Percentiles rank a stretch among this genome's conserved stretches.
Evolutionary conservation across 768 basidiomycete species (phyloP).

Genomic region (Tricholoma hemisulphureum): DNA sequence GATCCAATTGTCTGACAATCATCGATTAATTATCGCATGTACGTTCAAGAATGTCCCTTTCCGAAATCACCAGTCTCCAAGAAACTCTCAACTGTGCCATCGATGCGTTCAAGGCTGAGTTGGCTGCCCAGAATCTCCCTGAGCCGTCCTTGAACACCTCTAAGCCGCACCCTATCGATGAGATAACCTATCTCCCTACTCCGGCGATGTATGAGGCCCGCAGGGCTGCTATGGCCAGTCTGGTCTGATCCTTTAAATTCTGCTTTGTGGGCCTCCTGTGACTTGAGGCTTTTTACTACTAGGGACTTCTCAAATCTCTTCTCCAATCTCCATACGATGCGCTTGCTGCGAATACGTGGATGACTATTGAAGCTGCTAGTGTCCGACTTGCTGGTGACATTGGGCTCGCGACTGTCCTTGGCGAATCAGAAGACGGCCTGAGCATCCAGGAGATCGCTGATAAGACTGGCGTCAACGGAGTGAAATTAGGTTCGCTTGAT

Average conservation of each 20-base stretch:
- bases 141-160: slow-evolving; percentile 37
- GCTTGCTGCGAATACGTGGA: slow-evolving; percentile 33
- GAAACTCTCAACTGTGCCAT: slow-evolving; percentile 38
- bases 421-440: slow-evolving; percentile 34
- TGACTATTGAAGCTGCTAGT: slow-evolving; percentile 31
- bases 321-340: slow-evolving; percentile 38
- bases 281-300: background rate
- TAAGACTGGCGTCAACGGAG: slow-evolving; percentile 32
- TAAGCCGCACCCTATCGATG: slow-evolving; percentile 36
- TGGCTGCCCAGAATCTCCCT: slow-evolving; percentile 32
- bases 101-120: slow-evolving; percentile 38
- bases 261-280: background rate
- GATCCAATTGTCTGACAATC: background rate
- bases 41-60: slow-evolving; percentile 27
- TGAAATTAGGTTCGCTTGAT: slow-evolving; percentile 31
- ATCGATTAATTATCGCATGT: background rate
- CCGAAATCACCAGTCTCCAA: slow-evolving; percentile 39
- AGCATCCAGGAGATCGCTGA: slow-evolving; percentile 32
- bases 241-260: slow-evolving; percentile 21
- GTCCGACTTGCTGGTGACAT: slow-evolving; percentile 36
- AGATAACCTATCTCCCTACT: slow-evolving; percentile 34
- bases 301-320: slow-evolving; percentile 36
- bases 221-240: slow-evolving; percentile 31
- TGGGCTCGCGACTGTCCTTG: slow-evolving; percentile 32
- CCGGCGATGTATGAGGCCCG: slow-evolving; percentile 38